Conservation (phyloP, 164 flowering plant species). For the Umbilicus rupestris region DNA sequence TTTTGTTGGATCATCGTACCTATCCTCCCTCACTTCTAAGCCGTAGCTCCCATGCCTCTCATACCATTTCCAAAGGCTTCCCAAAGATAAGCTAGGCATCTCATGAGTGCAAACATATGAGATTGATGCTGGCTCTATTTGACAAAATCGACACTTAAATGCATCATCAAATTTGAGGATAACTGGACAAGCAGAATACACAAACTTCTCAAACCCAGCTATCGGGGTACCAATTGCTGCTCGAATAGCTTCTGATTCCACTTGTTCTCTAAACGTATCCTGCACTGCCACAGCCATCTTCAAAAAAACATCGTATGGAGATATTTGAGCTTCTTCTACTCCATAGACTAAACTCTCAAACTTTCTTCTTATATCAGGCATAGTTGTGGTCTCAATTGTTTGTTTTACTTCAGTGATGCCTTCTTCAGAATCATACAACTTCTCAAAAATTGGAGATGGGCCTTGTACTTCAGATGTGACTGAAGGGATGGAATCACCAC, state of each 20-base stretch:
- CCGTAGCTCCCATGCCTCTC: conserved; percentile 65
- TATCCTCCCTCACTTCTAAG: conserved; percentile 47
- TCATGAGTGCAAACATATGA: conserved; percentile 39
- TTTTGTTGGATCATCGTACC: conserved; percentile 23
- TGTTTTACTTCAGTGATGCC: neutral
- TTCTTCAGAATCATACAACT: neutral
- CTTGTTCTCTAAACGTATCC: conserved; percentile 32
- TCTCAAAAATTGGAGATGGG: conserved; percentile 9
- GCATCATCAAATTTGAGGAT: conserved; percentile 17
- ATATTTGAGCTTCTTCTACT: conserved; percentile 7
- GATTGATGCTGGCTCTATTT: conserved; percentile 13
- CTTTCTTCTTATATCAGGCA: conserved; percentile 9
- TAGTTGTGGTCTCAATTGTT: neutral
- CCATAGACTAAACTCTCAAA: conserved; percentile 8
- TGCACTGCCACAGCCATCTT: conserved; percentile 28
- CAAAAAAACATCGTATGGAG: conserved; percentile 10
- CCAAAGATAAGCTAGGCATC: conserved; percentile 34
- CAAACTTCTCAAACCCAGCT: conserved; percentile 59
- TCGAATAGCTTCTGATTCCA: conserved; percentile 43
- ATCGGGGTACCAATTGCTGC: conserved; percentile 39
- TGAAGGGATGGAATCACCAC: conserved; percentile 13
- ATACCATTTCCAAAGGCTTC: conserved; percentile 70
- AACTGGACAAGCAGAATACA: conserved; percentile 46
- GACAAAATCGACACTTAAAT: conserved; percentile 23
- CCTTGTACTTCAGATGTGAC: conserved; percentile 13